Evolutionary conservation across 495 filamentous ascomycete species (phyloP).

Genomic region (Jackrogersella minutella): DNA sequence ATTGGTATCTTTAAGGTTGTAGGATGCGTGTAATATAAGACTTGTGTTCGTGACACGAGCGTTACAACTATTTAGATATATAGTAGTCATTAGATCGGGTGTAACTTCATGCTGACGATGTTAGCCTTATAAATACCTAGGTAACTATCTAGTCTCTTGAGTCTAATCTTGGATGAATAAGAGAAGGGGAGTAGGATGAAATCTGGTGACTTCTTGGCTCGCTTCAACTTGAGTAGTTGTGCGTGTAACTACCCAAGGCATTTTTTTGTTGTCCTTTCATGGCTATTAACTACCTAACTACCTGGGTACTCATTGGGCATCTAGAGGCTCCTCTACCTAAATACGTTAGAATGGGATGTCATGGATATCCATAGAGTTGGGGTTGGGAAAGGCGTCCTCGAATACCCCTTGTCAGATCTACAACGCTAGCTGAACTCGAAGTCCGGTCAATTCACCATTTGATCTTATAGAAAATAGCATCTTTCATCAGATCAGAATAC

Average conservation of each 20-base stretch:
- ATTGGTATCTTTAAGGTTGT: constrained; percentile 3
- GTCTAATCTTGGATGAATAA: neutral
- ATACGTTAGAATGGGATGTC: neutral
- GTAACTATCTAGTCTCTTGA: neutral
- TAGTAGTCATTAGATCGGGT: neutral
- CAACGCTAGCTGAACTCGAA: constrained; percentile 28
- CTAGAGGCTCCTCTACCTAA: constrained; percentile 1
- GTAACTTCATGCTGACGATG: neutral
- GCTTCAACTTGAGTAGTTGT: neutral
- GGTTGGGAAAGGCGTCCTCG: constrained; percentile 14
- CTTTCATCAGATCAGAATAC: neutral
- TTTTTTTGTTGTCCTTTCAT: neutral
- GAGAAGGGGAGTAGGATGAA: neutral
- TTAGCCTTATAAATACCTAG: constrained; percentile 7
- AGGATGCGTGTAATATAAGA: neutral
- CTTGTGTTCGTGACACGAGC: neutral
- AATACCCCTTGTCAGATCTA: constrained; percentile 27
- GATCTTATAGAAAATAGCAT: constrained; percentile 6
- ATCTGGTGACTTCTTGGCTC: neutral
- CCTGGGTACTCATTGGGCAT: neutral
- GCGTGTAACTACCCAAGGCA: constrained; percentile 1
- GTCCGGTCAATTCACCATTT: neutral
- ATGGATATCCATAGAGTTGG: too few relatives aligned
- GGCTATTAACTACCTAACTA: neutral
- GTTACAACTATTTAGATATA: too few relatives aligned